Percentiles rank a stretch among this genome's conserved stretches.
Evolutionary conservation across 148 eudicot genomes (phyloP).

Genomic region (Spergularia marina): DNA sequence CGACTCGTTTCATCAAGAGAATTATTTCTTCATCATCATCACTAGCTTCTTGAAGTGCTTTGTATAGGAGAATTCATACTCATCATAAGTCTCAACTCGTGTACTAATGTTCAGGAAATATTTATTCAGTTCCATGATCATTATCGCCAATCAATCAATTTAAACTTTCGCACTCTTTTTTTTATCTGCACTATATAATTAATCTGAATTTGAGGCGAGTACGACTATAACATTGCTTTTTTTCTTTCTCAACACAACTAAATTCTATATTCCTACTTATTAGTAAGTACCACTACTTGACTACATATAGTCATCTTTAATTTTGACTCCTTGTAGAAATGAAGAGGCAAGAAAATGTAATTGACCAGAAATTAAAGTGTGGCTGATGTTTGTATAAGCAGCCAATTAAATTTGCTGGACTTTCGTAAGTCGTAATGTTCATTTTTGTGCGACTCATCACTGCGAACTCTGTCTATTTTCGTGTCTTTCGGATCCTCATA

Average conservation of each 20-base stretch:
- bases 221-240: too few species aligned
- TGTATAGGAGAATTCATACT: not conserved
- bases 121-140: not conserved
- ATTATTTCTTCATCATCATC: conserved; percentile 45
- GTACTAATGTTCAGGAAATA: not conserved
- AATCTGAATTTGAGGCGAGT: too few species aligned
- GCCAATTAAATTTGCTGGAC: not conserved
- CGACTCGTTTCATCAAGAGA: conserved; percentile 45
- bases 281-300: too few species aligned
- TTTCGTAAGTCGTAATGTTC: too few species aligned
- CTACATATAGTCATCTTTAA: not conserved
- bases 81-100: too few species aligned
- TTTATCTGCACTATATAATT: too few species aligned
- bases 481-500: too few species aligned
- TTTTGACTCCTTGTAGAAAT: conserved; percentile 2
- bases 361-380: not conserved
- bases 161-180: too few species aligned
- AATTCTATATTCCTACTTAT: too few species aligned
- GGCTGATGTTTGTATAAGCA: not conserved
- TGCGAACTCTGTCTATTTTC: too few species aligned
- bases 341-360: conserved; percentile 15
- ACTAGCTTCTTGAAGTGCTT: conserved; percentile 56
- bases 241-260: too few species aligned
- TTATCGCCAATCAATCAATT: not conserved
- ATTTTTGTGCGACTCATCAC: too few species aligned